These are phyloP conservation scores for Dispira simplex DNA, from an alignment of 192 early-diverging fungal species.

Conservation along the genomic window DNA sequence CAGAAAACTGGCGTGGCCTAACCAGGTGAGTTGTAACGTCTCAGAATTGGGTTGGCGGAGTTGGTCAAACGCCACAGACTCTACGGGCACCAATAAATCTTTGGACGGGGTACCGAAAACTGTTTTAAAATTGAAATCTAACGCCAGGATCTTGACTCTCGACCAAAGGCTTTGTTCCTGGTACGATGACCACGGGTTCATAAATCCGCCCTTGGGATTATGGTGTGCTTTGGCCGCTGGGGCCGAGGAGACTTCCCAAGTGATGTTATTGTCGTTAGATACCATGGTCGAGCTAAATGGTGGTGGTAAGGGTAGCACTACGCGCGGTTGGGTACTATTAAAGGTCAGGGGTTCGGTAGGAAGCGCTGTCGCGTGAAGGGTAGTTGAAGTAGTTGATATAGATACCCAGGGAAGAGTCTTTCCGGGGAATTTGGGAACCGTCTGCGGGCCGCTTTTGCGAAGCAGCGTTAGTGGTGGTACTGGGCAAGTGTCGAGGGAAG, in stretches of 20 bases:
- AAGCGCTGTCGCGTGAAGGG: too few relatives aligned
- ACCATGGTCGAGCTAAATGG: too few relatives aligned
- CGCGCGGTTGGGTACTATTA: too few relatives aligned
- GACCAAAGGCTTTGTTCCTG: slow-evolving; percentile 1
- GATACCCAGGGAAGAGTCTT: too few relatives aligned
- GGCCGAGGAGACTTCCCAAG: background rate
- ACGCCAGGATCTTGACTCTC: slow-evolving; percentile 3
- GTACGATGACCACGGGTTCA: slow-evolving; percentile 42
- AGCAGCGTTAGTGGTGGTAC: too few relatives aligned
- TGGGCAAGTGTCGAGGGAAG: too few relatives aligned
- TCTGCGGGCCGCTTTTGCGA: too few relatives aligned
- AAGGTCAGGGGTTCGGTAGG: too few relatives aligned
- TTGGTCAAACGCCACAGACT: slow-evolving; percentile 14
- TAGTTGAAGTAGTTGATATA: too few relatives aligned
- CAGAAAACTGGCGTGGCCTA: slow-evolving; percentile 46
- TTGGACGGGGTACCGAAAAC: slow-evolving; percentile 12
- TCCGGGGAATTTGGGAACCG: too few relatives aligned
- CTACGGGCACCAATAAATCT: slow-evolving; percentile 15
- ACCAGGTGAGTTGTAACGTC: slow-evolving; percentile 34
- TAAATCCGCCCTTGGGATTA: slow-evolving; percentile 36
- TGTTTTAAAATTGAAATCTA: slow-evolving; percentile 15
- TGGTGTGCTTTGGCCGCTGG: slow-evolving; percentile 24
- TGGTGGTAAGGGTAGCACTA: too few relatives aligned
- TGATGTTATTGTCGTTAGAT: too few relatives aligned
- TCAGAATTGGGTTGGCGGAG: slow-evolving; percentile 13